Evolutionary conservation across 2,329 filamentous ascomycete genomes (phyloP), one percentile per base, ranked within the genome.

Genomic region (Pseudocercospora macadamiae): DNA sequence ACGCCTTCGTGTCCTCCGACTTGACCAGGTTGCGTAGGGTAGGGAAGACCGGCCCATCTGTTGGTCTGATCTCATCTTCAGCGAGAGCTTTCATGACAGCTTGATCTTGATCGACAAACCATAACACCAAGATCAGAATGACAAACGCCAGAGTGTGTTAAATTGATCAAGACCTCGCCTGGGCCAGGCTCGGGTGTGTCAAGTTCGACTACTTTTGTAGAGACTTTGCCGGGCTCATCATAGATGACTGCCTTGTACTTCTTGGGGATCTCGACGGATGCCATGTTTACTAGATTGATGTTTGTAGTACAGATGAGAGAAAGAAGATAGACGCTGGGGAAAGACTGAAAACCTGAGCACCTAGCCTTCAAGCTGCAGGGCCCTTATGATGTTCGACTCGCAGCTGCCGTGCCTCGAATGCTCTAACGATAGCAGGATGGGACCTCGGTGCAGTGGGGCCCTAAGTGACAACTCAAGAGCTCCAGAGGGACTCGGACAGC

Each of bases 1-100:
- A 89, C 83, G 18, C 87, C 87, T 73, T 90, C 87, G 68, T 90
- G 87, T 3, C 88, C 88, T 42, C 87, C 87, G 3, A 89, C 81
- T 71, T 89, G 86, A 8, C 84, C 84, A 34, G 80, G 72, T 68
- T 81, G 82, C 5, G 85, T 87, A 32, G 82, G 84, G 63, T 76
- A 77, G 1, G 85, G 85, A 1, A 89, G 80, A 9, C 77, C 79
- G 62, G 75, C 79, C 80, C 83, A 88, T 3, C 64, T 54, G 67
- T 64, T 79, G 52, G 72, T 76, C 88, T 85, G 48, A 88, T 72
- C 59, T 84, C 83, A 89, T 75, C 71, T 87, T 86, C 6, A 85
- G 88, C 2, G 85, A 88, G 60, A 89, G 80, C 2, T 78, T n/a
- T n/a, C n/a, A n/a, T 81, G 49, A 86, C 86, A 0, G 86, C 86